Percentiles rank a stretch among this genome's conserved stretches.
Evolutionary conservation across 805 yeast species (phyloP).

Genomic region (Candida glaebosa): DNA sequence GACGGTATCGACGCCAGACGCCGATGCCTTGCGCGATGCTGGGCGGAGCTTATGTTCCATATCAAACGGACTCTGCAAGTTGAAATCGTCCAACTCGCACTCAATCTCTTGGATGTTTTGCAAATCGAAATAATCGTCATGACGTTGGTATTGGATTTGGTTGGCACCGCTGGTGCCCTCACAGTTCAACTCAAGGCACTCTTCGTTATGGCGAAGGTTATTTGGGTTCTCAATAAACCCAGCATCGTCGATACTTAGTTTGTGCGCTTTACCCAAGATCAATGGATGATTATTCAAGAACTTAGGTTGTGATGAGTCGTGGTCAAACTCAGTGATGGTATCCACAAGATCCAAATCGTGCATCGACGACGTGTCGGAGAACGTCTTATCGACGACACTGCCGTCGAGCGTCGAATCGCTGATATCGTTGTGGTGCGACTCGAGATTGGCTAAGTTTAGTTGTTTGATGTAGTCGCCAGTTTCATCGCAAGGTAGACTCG

Average conservation of each 20-base stretch:
- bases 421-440: not conserved
- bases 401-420: conserved; percentile 7
- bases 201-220: conserved; percentile 30
- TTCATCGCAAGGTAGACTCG: not conserved
- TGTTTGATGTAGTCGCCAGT: not conserved
- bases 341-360: conserved; percentile 1
- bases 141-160: too few relatives aligned
- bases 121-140: not conserved
- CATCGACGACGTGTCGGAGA: conserved; percentile 1
- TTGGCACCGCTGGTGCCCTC: too few relatives aligned
- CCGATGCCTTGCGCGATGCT: too few relatives aligned
- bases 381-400: conserved; percentile 3
- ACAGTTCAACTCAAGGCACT: not conserved
- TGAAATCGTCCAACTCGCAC: not conserved
- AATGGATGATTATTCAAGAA: not conserved
- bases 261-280: not conserved
- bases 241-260: conserved; percentile 4
- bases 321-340: not conserved
- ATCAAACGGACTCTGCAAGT: not conserved
- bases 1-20: too few relatives aligned
- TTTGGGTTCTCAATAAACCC: conserved; percentile 21
- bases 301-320: not conserved
- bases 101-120: not conserved
- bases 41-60: not conserved
- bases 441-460: not conserved